Evolutionary conservation across 2,329 filamentous ascomycete genomes (phyloP), one percentile per base, ranked within the genome.

Genomic region (Graphilbum fragrans): DNA sequence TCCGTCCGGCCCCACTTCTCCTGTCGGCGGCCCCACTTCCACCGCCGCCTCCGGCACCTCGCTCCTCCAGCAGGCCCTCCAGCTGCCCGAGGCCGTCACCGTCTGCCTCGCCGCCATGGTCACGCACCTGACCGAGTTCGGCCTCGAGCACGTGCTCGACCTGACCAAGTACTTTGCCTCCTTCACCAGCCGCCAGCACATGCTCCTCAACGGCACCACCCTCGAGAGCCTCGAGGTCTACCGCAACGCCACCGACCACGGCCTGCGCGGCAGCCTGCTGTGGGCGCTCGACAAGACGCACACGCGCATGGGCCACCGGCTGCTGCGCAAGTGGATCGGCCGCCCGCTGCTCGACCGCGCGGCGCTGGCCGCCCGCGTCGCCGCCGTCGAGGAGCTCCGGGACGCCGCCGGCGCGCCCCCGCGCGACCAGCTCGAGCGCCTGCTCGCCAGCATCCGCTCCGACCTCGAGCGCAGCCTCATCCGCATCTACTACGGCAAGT

Each of bases 41-140:
- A 19, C 18, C 21, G 65, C 79, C 55, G 67, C 74, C 19, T 64
- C 68, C 18, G 71, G 78, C 1, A 74, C 72, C 32, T 70, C 72
- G 23, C 67, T 95, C 1, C 72, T 98, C 3, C 85, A 94, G 53
- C 90, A 86, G 52, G 86, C 95, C 27, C 69, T 96, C 43, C 80
- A 79, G 47, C 70, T 98, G 12, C 82, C 90, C 0, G 86, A 94
- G 52, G 71, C 82, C 35, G 86, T 94, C 31, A 94, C 83, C 0
- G 79, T 94, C 33, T 98, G 92, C 59, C 70, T 98, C 14, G 95
- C 92, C 4, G 84, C 88, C 11, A 95, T 98, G 88, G 96, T 98
- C 52, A 85, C 74, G 2, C 88, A 98, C 54, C 67, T 98, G 52
- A 80, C 78, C 17, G 88, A 94, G 49, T 98, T 95, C 57, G 87